Evolutionary conservation across 2,329 filamentous ascomycete genomes (phyloP).

Genomic region (Boeremia lycopersici): DNA sequence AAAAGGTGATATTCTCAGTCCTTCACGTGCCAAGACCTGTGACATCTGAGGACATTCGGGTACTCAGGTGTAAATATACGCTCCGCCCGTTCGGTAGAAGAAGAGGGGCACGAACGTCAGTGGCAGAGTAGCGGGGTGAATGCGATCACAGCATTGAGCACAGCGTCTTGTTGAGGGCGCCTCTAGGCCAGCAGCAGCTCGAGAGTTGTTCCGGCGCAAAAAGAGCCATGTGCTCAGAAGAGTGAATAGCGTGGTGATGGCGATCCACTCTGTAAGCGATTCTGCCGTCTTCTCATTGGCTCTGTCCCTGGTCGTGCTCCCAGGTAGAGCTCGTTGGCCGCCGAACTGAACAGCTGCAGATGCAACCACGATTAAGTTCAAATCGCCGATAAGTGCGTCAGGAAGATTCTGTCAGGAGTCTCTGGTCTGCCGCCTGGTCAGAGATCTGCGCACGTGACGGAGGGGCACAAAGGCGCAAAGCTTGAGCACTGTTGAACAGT

Average conservation of each 20-base stretch:
- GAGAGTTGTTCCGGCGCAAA: constrained; percentile 16
- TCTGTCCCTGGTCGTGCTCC: constrained; percentile 10
- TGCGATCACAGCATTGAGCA: constrained; percentile 12
- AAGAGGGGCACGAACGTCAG: constrained; percentile 6
- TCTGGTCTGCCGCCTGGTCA: background rate
- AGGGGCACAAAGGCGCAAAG: constrained; percentile 2
- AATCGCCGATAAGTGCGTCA: background rate
- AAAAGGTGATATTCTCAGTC: constrained; percentile 16
- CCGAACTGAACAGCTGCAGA: constrained; percentile 2
- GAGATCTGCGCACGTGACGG: constrained; percentile 2
- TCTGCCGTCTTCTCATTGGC: constrained; percentile 21
- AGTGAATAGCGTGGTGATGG: constrained; percentile 22
- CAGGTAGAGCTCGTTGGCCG: constrained; percentile 10
- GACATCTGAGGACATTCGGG: constrained; percentile 19
- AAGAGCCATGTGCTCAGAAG: constrained; percentile 16
- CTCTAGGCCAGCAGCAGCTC: constrained; percentile 3
- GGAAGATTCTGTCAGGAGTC: background rate
- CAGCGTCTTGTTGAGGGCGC: constrained; percentile 3
- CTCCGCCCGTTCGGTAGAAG: constrained; percentile 12
- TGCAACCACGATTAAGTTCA: too few species aligned
- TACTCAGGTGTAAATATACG: constrained; percentile 15
- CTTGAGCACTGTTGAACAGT: constrained; percentile 3
- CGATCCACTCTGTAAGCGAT: constrained; percentile 22
- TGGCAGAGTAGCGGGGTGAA: constrained; percentile 6
- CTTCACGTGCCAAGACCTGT: constrained; percentile 18